These are phyloP conservation scores for Berkeleyomyces rouxiae DNA, from an alignment of 2,329 filamentous ascomycete species.

Conservation along the genomic window DNA sequence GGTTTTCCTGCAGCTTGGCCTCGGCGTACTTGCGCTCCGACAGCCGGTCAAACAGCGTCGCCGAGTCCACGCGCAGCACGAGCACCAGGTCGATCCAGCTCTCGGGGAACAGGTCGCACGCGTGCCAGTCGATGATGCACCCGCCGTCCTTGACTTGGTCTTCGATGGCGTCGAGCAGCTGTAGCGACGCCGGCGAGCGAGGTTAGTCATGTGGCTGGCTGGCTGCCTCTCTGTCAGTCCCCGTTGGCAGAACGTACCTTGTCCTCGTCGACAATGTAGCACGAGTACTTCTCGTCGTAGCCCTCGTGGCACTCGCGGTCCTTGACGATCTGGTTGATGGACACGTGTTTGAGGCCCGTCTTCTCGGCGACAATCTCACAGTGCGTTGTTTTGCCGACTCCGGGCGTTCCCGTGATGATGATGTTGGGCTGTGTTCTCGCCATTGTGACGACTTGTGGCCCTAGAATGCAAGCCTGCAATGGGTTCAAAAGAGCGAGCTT, in stretches of 20 bases:
- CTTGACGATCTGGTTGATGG: slow-evolving; percentile 83
- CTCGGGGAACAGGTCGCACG: slow-evolving; percentile 84
- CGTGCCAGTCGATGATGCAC: slow-evolving; percentile 93
- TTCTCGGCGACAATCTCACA: slow-evolving; percentile 63
- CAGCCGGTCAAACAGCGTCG: slow-evolving; percentile 69
- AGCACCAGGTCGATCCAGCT: slow-evolving; percentile 92
- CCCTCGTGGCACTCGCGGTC: slow-evolving; percentile 75
- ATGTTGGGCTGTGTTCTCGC: slow-evolving; percentile 57
- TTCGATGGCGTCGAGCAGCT: slow-evolving; percentile 82
- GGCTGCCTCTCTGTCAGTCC: too few species aligned
- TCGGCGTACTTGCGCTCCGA: slow-evolving; percentile 67
- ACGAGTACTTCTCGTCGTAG: slow-evolving; percentile 69
- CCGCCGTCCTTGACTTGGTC: slow-evolving; percentile 63
- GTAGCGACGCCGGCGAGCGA: background rate
- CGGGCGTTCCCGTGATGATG: slow-evolving; percentile 86
- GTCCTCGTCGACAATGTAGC: slow-evolving; percentile 92
- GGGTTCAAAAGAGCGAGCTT: too few species aligned
- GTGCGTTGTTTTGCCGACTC: slow-evolving; percentile 89
- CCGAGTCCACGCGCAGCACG: slow-evolving; percentile 69
- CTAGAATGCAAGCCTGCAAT: too few species aligned
- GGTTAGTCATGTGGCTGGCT: too few species aligned
- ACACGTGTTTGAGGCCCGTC: slow-evolving; percentile 65
- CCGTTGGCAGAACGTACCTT: slow-evolving; percentile 39
- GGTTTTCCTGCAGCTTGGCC: slow-evolving; percentile 82
- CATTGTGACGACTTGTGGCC: background rate